phyloP scores from a whole-genome alignment of 257 asterid genomes.

The Gentiana macrophylla region DNA sequence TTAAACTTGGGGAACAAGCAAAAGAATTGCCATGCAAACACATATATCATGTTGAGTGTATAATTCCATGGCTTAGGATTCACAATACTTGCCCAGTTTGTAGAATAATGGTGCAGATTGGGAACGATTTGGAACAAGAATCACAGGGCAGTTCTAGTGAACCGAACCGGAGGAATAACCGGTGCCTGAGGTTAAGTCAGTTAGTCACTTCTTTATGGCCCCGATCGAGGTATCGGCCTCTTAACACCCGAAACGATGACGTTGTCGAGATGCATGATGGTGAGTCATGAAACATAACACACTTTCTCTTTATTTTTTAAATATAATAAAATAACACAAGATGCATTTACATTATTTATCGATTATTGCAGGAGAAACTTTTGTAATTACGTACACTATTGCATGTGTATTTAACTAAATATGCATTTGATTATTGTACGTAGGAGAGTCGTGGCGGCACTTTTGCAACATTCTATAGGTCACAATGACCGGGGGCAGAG shows the following conservation, averaged over 20 bases:
- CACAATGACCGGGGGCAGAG: neutral
- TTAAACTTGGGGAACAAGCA: slow-evolving; percentile 55
- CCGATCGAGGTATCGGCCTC: slow-evolving; percentile 43
- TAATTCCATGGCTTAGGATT: slow-evolving; percentile 88
- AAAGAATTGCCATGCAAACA: slow-evolving; percentile 81
- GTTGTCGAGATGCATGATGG: neutral
- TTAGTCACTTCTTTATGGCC: slow-evolving; percentile 48
- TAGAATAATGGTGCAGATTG: slow-evolving; percentile 37
- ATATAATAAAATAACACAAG: too few relatives aligned
- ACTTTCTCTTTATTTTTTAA: neutral
- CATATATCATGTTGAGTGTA: slow-evolving; percentile 74
- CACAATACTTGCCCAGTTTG: slow-evolving; percentile 96
- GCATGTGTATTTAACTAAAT: neutral
- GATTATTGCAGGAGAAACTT: too few relatives aligned
- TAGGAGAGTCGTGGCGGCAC: neutral
- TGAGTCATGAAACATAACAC: neutral
- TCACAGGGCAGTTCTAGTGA: slow-evolving; percentile 6
- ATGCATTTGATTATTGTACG: neutral
- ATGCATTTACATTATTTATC: too few relatives aligned
- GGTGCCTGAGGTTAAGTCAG: slow-evolving; percentile 52
- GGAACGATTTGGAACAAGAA: slow-evolving; percentile 4
- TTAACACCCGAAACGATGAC: slow-evolving; percentile 13
- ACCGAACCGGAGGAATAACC: slow-evolving; percentile 19
- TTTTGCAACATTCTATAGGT: slow-evolving; percentile 5
- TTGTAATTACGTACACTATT: neutral